Percentiles rank a stretch among this genome's conserved stretches.
Conservation (phyloP, 2,329 filamentous ascomycete genomes). For the Dactylonectria estremocensis region DNA sequence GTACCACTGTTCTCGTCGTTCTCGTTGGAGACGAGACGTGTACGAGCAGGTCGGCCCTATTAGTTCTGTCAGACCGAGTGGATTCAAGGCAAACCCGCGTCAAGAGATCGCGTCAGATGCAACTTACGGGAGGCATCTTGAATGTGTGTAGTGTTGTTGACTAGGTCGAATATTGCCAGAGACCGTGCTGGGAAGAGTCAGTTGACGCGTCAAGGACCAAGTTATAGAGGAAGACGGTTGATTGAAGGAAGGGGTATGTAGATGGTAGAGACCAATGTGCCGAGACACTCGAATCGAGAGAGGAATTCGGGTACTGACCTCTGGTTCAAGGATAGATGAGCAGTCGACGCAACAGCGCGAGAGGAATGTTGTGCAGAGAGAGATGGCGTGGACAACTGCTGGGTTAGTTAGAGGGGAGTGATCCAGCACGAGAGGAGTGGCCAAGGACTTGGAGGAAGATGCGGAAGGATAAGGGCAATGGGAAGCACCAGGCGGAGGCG, state of each 20-base stretch:
- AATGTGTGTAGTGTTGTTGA: conserved; percentile 42
- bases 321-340: conserved; percentile 52
- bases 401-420: conserved; percentile 49
- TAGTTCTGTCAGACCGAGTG: conserved; percentile 31
- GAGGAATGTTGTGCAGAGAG: conserved; percentile 55
- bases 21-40: conserved; percentile 87
- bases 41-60: conserved; percentile 79
- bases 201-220: conserved; percentile 45
- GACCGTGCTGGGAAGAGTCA: conserved; percentile 41
- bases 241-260: conserved; percentile 24
- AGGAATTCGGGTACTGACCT: conserved; percentile 55
- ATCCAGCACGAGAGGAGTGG: conserved; percentile 37
- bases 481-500: conserved; percentile 46
- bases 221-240: conserved; percentile 30
- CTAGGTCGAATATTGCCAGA: conserved; percentile 41
- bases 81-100: conserved; percentile 5
- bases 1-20: conserved; percentile 91
- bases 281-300: conserved; percentile 52
- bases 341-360: conserved; percentile 52
- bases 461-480: conserved; percentile 45
- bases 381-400: conserved; percentile 48
- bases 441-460: conserved; percentile 45
- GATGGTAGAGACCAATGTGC: conserved; percentile 27
- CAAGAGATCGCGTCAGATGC: conserved; percentile 32
- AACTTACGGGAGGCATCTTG: conserved; percentile 57